These are phyloP conservation scores for Wickerhamomyces pijperi DNA, from an alignment of 805 yeast genomes.

Conservation along the genomic window DNA sequence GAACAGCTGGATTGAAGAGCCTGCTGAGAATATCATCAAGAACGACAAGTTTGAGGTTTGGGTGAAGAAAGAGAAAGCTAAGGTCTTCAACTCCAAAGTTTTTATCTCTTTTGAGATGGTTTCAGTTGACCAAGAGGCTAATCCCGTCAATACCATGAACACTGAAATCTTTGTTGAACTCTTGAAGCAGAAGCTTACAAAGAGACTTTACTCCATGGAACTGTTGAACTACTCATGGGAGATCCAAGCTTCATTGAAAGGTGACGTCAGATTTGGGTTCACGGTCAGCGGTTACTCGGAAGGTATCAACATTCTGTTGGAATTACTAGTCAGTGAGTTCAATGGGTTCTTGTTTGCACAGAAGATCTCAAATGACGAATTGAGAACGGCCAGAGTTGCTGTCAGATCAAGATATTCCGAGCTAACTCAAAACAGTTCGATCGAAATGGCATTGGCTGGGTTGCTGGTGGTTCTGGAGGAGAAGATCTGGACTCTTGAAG, in stretches of 20 bases:
- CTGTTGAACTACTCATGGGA: conserved; percentile 48
- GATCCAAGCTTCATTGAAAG: conserved; percentile 39
- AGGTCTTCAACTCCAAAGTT: conserved; percentile 20
- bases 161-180: conserved; percentile 43
- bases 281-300: conserved; percentile 40
- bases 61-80: conserved; percentile 29
- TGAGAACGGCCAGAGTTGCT: conserved; percentile 35
- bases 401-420: conserved; percentile 36
- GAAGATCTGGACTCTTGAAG: conserved; percentile 40
- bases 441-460: conserved; percentile 38
- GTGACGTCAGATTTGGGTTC: conserved; percentile 42
- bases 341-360: conserved; percentile 10
- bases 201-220: conserved; percentile 40
- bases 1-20: conserved; percentile 12
- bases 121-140: conserved; percentile 19
- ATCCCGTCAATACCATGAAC: conserved; percentile 31
- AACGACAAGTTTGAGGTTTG: conserved; percentile 36
- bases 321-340: conserved; percentile 23
- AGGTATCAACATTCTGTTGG: conserved; percentile 26
- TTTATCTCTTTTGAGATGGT: conserved; percentile 37
- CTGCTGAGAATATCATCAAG: conserved; percentile 27
- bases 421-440: conserved; percentile 31
- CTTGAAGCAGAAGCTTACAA: conserved; percentile 28
- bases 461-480: conserved; percentile 44
- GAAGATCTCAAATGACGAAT: conserved; percentile 20